Conservation (phyloP, 2,329 filamentous ascomycete genomes). For the Fusarium scirpi region DNA sequence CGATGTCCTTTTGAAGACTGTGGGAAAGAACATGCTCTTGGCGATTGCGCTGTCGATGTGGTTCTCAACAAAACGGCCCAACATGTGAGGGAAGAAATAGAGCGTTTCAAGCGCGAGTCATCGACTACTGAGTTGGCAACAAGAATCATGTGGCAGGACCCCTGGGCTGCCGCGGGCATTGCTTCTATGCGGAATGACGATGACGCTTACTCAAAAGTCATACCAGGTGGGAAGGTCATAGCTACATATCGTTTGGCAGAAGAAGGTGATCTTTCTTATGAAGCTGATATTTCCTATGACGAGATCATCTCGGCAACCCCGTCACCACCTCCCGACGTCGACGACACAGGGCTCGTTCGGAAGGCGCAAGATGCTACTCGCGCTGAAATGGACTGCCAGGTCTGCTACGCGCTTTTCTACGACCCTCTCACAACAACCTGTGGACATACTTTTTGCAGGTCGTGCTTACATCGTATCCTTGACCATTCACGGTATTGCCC, state of each 20-base stretch:
- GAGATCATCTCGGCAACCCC: constrained; percentile 41
- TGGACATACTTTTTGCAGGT: constrained; percentile 89
- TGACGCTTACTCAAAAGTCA: constrained; percentile 48
- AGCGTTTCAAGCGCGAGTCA: constrained; percentile 53
- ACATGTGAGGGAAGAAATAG: constrained; percentile 67
- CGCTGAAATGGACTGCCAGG: constrained; percentile 85
- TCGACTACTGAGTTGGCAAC: constrained; percentile 49
- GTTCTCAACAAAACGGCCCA: constrained; percentile 78
- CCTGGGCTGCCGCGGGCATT: constrained; percentile 57
- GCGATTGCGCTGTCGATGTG: constrained; percentile 83
- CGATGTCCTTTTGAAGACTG: constrained; percentile 79
- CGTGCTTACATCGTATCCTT: constrained; percentile 80
- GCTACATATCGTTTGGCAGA: constrained; percentile 76
- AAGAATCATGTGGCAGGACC: constrained; percentile 53
- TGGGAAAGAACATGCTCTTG: constrained; percentile 76
- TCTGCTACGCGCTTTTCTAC: constrained; percentile 85
- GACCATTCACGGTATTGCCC: constrained; percentile 85
- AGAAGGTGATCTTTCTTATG: constrained; percentile 68
- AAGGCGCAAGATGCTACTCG: constrained; percentile 71
- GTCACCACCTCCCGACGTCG: constrained; percentile 46
- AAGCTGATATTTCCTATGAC: constrained; percentile 66
- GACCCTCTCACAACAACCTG: constrained; percentile 88
- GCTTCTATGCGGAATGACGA: constrained; percentile 55
- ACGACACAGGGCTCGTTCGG: constrained; percentile 55
- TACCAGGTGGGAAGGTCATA: constrained; percentile 70